Conservation (phyloP, 2,329 filamentous ascomycete species). For the Penicillium italicum region DNA sequence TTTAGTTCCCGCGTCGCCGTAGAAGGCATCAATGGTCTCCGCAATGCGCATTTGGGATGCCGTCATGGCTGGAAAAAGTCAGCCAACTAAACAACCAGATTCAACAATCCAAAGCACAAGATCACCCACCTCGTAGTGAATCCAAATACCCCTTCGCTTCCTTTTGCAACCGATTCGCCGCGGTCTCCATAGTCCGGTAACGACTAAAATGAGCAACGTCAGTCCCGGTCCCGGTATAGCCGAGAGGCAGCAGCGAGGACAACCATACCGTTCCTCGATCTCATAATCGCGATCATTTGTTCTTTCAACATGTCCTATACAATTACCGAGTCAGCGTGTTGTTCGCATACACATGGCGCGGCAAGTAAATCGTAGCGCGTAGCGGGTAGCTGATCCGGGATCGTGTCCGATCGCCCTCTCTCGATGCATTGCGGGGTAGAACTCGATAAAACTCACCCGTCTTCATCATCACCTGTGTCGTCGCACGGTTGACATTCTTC, state of each 20-base stretch:
- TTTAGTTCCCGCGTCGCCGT: slow-evolving; percentile 89
- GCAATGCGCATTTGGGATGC: slow-evolving; percentile 99
- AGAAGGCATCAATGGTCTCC: slow-evolving; percentile 98
- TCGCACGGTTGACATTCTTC: slow-evolving; percentile 97
- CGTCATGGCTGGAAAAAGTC: slow-evolving; percentile 73
- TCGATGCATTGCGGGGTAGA: slow-evolving; percentile 19
- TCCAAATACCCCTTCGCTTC: slow-evolving; percentile 98
- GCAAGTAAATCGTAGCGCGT: not conserved
- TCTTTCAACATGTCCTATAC: slow-evolving; percentile 85
- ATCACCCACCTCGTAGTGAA: slow-evolving; percentile 71
- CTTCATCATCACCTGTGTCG: slow-evolving; percentile 99
- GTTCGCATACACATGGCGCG: not conserved
- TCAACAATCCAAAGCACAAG: not conserved
- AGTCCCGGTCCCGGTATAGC: slow-evolving; percentile 11
- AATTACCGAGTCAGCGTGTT: not conserved
- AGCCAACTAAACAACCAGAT: not conserved
- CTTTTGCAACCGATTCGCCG: slow-evolving; percentile 86
- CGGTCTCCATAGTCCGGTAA: slow-evolving; percentile 95
- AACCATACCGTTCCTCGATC: slow-evolving; percentile 76
- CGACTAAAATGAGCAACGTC: slow-evolving; percentile 55
- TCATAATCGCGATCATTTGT: slow-evolving; percentile 99
- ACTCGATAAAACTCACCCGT: slow-evolving; percentile 56
- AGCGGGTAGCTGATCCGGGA: not conserved
- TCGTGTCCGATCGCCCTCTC: slow-evolving; percentile 1
- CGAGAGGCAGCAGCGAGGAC: not conserved